Conservation (phyloP, 495 filamentous ascomycete species). For the Talaromyces ruber region DNA sequence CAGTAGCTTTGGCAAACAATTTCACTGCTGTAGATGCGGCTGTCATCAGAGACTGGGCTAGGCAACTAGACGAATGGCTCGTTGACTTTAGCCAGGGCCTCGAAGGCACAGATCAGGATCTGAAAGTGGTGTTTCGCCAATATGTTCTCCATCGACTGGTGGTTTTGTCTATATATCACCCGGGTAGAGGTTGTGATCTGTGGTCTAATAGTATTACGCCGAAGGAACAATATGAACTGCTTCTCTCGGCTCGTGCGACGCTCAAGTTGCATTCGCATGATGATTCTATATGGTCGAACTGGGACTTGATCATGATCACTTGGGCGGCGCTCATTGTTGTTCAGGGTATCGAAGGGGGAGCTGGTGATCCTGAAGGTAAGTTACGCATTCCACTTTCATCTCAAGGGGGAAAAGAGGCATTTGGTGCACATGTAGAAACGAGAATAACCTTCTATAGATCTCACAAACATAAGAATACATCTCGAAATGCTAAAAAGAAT, state of each 20-base stretch:
- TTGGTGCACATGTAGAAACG: too few relatives aligned
- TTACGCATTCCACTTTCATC: neutral
- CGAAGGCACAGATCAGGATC: constrained; percentile 1
- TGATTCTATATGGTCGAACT: constrained; percentile 6
- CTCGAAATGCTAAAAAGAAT: constrained; percentile 6
- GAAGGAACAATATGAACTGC: constrained; percentile 3
- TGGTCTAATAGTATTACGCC: constrained; percentile 8
- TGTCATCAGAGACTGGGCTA: constrained; percentile 5
- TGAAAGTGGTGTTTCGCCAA: constrained; percentile 5
- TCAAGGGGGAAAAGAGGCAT: too few relatives aligned
- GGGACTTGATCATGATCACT: constrained; percentile 7
- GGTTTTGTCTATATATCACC: constrained; percentile 6
- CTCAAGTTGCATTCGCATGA: constrained; percentile 6
- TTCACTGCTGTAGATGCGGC: constrained; percentile 5
- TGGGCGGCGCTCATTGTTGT: constrained; percentile 7
- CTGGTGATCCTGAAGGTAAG: constrained; percentile 5
- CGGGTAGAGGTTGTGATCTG: neutral
- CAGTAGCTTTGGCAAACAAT: neutral
- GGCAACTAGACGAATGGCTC: constrained; percentile 7
- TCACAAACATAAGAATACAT: constrained; percentile 6
- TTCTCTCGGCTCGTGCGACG: constrained; percentile 7
- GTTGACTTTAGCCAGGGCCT: constrained; percentile 2
- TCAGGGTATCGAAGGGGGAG: constrained; percentile 5
- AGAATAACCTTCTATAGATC: neutral
- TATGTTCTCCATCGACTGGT: constrained; percentile 7